Evolutionary conservation across 2,329 filamentous ascomycete species (phyloP).

Genomic region (Neopestalotiopsis sp.): DNA sequence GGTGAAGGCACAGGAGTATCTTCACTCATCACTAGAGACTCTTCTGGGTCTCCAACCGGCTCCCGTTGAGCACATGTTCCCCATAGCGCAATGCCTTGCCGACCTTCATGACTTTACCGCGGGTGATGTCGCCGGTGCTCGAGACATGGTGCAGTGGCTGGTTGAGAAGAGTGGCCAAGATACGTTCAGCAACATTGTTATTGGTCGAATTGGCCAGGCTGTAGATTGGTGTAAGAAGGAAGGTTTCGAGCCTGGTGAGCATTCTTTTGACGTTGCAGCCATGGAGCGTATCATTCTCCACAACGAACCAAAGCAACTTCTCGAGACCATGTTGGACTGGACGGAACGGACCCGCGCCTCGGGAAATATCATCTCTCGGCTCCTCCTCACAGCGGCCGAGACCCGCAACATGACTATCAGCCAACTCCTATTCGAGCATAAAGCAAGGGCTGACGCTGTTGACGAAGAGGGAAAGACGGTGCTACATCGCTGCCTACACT

Average conservation of each 20-base stretch:
- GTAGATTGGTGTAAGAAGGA: neutral
- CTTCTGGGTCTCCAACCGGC: neutral
- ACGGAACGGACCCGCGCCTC: neutral
- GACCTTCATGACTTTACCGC: slow-evolving; percentile 9
- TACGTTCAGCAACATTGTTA: neutral
- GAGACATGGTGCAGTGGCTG: slow-evolving; percentile 6
- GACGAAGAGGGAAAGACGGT: slow-evolving; percentile 5
- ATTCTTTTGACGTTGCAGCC: neutral
- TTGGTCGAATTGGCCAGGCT: neutral
- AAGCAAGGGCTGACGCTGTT: neutral
- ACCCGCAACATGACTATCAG: neutral
- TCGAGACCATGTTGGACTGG: slow-evolving; percentile 7
- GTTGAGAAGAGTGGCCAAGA: neutral
- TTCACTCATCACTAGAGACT: neutral
- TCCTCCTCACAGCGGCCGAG: slow-evolving; percentile 13
- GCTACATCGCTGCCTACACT: slow-evolving; percentile 11
- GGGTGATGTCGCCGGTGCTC: neutral
- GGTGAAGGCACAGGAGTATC: neutral
- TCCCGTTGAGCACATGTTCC: slow-evolving; percentile 5
- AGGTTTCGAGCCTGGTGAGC: neutral
- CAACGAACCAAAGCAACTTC: slow-evolving; percentile 1
- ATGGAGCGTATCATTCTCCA: neutral
- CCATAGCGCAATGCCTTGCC: slow-evolving; percentile 3
- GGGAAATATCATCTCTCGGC: neutral
- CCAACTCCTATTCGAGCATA: slow-evolving; percentile 4